Evolutionary conservation across 768 basidiomycete genomes (phyloP).

Genomic region (Leccinum obscurum): DNA sequence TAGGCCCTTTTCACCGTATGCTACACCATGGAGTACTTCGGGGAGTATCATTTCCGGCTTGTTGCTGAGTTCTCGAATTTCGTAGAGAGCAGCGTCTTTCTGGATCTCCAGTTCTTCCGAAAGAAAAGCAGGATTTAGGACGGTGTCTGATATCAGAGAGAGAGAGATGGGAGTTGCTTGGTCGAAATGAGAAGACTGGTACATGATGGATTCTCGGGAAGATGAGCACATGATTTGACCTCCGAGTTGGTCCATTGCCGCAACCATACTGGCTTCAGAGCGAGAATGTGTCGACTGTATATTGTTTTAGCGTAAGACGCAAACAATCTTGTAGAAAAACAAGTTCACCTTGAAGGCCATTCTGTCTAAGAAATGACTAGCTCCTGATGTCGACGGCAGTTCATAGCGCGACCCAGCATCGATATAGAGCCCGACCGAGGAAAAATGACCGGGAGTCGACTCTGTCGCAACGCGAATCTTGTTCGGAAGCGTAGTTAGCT

Average conservation of each 20-base stretch:
- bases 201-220: slow-evolving; percentile 94
- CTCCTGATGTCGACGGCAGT: slow-evolving; percentile 66
- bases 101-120: slow-evolving; percentile 81
- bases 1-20: slow-evolving; percentile 72
- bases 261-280: slow-evolving; percentile 75
- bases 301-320: slow-evolving; percentile 3
- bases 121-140: slow-evolving; percentile 72
- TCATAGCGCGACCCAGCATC: slow-evolving; percentile 95
- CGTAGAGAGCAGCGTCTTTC: slow-evolving; percentile 86
- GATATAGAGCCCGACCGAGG: slow-evolving; percentile 89
- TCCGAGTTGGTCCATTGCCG: slow-evolving; percentile 79
- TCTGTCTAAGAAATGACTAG: slow-evolving; percentile 90
- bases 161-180: slow-evolving; percentile 78
- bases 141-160: slow-evolving; percentile 89
- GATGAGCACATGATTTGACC: slow-evolving; percentile 92
- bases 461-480: slow-evolving; percentile 92
- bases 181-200: slow-evolving; percentile 94
- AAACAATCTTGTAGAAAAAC: background rate
- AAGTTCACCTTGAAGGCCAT: slow-evolving; percentile 90
- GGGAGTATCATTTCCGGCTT: slow-evolving; percentile 96
- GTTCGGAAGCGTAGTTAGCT: slow-evolving; percentile 87
- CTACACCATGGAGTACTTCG: slow-evolving; percentile 85
- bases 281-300: slow-evolving; percentile 73
- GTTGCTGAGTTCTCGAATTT: slow-evolving; percentile 79
- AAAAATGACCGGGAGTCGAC: slow-evolving; percentile 89